A percentile compares a stretch with the other conserved stretches of the same genome.
These are phyloP conservation scores for Ophiosphaerella narmari DNA, from an alignment of 2,329 filamentous ascomycete species.

Conservation along the genomic window DNA sequence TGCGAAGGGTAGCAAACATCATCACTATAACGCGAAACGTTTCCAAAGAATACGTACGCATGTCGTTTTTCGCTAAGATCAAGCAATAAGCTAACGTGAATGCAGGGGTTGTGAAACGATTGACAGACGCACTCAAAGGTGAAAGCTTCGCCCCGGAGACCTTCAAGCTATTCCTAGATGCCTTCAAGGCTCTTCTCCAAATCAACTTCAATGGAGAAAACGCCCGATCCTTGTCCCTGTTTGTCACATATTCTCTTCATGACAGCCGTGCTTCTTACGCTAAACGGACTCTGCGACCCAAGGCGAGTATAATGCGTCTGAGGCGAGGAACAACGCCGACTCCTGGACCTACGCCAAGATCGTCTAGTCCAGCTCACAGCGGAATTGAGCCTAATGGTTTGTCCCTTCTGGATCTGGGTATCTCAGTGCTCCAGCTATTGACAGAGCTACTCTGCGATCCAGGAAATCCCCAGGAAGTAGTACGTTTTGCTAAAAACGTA, in stretches of 20 bases:
- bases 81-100: constrained; percentile 22
- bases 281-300: constrained; percentile 40
- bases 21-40: constrained; percentile 87
- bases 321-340: constrained; percentile 35
- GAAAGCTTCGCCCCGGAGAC: constrained; percentile 76
- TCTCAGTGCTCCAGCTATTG: constrained; percentile 77
- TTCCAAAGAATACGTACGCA: constrained; percentile 85
- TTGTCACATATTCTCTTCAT: constrained; percentile 91
- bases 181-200: constrained; percentile 78
- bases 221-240: constrained; percentile 83
- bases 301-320: constrained; percentile 39
- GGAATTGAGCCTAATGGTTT: constrained; percentile 32
- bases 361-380: constrained; percentile 35
- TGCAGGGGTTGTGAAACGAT: constrained; percentile 82
- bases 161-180: constrained; percentile 74
- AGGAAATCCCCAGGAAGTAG: constrained; percentile 69
- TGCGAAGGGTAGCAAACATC: constrained; percentile 85
- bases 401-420: constrained; percentile 72
- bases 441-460: constrained; percentile 76
- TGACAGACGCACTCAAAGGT: constrained; percentile 87
- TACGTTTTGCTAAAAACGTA: constrained; percentile 90
- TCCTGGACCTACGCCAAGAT: constrained; percentile 36
- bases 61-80: not conserved
- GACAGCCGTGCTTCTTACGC: constrained; percentile 55
- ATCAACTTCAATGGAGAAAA: constrained; percentile 83